These are phyloP conservation scores for Sporothrix globosa DNA, from an alignment of 2,329 filamentous ascomycete genomes.

Conservation along the genomic window DNA sequence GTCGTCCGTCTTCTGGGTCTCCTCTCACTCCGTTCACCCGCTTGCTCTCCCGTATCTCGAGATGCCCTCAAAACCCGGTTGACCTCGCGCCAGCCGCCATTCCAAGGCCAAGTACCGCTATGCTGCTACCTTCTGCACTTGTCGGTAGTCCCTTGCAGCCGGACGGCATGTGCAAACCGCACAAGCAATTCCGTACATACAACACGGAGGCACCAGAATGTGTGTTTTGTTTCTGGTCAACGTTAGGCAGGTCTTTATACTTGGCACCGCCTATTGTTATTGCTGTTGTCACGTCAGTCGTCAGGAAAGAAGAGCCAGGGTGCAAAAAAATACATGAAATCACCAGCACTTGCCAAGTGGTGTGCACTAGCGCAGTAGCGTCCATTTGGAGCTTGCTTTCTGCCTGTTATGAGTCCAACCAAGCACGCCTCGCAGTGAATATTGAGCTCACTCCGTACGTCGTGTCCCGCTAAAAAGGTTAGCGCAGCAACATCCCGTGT, in stretches of 20 bases:
- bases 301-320: neutral
- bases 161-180: constrained; percentile 31
- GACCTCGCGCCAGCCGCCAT: neutral
- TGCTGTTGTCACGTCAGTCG: neutral
- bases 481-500: constrained; percentile 30
- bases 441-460: constrained; percentile 20
- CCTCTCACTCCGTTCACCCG: neutral
- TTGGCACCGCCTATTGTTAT: too few relatives aligned
- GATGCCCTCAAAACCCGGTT: neutral
- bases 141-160: constrained; percentile 37
- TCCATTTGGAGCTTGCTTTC: constrained; percentile 27
- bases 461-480: constrained; percentile 20
- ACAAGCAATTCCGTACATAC: neutral
- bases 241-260: too few relatives aligned
- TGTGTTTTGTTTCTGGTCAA: too few relatives aligned
- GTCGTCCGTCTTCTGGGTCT: neutral
- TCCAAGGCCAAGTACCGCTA: neutral
- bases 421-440: neutral
- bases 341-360: constrained; percentile 15
- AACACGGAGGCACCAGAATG: neutral
- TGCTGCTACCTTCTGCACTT: constrained; percentile 22
- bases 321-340: neutral
- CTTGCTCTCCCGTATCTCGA: neutral
- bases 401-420: neutral
- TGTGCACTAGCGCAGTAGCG: constrained; percentile 15